These are phyloP conservation scores for Rhodamnia rubescens DNA, from an alignment of 345 rosid species.

Conservation along the genomic window DNA sequence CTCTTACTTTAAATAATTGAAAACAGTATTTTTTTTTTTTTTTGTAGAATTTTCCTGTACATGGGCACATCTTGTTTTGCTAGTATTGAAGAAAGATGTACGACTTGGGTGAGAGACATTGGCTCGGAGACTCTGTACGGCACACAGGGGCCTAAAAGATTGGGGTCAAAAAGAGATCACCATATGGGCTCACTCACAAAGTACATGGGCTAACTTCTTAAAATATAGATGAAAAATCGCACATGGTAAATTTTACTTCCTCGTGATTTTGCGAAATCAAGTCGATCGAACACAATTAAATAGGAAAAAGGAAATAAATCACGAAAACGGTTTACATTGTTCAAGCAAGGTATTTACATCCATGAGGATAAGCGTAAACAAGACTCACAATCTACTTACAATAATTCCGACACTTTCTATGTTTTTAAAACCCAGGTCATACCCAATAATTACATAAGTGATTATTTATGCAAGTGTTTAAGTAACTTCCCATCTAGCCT, in stretches of 20 bases:
- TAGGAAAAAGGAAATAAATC: neutral
- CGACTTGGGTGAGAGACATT: neutral
- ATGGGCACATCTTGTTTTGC: neutral
- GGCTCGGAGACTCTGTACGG: neutral
- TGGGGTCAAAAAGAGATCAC: neutral
- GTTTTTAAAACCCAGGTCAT: neutral
- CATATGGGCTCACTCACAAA: neutral
- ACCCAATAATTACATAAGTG: too few species aligned
- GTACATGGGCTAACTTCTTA: neutral
- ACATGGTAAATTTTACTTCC: neutral
- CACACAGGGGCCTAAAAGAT: neutral
- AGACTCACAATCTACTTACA: neutral
- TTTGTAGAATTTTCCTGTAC: rapidly evolving
- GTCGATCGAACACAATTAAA: neutral
- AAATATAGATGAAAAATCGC: neutral
- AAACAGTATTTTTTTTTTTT: too few species aligned
- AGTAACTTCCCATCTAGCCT: neutral
- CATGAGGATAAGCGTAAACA: neutral
- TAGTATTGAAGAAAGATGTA: neutral
- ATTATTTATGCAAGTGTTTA: too few species aligned
- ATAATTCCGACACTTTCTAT: neutral
- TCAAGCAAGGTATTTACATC: rapidly evolving
- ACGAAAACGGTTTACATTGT: rapidly evolving
- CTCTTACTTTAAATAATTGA: neutral
- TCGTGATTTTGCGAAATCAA: neutral